A percentile compares a stretch with the other conserved stretches of the same genome.
phyloP scores from a whole-genome alignment of 805 yeast genomes.

The Candida lessepsii region DNA sequence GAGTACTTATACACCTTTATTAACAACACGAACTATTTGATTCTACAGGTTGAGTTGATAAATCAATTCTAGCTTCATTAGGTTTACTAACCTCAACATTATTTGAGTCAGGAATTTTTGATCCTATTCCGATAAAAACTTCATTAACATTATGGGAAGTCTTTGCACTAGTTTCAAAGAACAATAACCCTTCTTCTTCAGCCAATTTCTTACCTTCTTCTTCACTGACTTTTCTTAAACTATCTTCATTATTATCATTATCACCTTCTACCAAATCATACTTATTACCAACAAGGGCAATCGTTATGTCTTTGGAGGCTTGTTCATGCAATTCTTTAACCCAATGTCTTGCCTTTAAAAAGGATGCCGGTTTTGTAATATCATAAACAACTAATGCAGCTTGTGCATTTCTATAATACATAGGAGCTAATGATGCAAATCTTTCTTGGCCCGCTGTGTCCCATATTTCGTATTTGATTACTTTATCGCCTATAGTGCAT shows the following conservation, averaged over 20 bases:
- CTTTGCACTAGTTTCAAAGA: constrained; percentile 94
- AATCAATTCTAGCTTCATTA: constrained; percentile 34
- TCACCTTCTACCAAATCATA: constrained; percentile 68
- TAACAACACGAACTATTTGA: constrained; percentile 11
- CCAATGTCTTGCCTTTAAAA: constrained; percentile 97
- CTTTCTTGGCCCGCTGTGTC: constrained; percentile 99
- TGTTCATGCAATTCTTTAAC: constrained; percentile 94
- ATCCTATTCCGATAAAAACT: constrained; percentile 86
- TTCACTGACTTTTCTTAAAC: constrained; percentile 70
- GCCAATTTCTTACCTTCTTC: constrained; percentile 89
- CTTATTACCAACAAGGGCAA: constrained; percentile 94
- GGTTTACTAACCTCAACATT: constrained; percentile 7
- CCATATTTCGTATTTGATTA: constrained; percentile 92
- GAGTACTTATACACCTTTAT: neutral
- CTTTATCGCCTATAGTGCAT: constrained; percentile 79
- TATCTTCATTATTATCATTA: constrained; percentile 35
- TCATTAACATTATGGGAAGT: constrained; percentile 86
- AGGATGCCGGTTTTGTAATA: constrained; percentile 90
- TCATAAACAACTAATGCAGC: constrained; percentile 96
- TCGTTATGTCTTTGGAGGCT: constrained; percentile 86
- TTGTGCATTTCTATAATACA: constrained; percentile 97
- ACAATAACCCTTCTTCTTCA: constrained; percentile 84
- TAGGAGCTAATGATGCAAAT: constrained; percentile 93
- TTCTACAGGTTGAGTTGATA: constrained; percentile 18
- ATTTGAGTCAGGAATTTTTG: constrained; percentile 62